Evolutionary conservation across 2,329 filamentous ascomycete species (phyloP).

Genomic region (Lasiodiplodia theobromae): DNA sequence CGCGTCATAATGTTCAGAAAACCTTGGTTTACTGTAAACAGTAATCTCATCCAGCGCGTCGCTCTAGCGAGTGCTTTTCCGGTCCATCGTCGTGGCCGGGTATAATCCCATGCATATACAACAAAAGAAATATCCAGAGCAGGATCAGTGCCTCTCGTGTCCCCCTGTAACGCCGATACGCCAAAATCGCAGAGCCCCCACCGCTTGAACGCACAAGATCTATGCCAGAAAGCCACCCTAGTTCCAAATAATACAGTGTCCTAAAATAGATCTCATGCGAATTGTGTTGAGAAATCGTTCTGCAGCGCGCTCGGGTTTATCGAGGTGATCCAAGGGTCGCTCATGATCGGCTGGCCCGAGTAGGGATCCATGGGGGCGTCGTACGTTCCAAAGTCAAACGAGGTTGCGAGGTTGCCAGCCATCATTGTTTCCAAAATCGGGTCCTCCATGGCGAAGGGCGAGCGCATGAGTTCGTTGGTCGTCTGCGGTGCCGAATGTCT

Average conservation of each 20-base stretch:
- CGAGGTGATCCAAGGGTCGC: constrained; percentile 20
- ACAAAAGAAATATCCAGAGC: constrained; percentile 17
- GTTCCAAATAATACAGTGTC: constrained; percentile 19
- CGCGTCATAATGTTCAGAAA: constrained; percentile 15
- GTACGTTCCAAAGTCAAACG: constrained; percentile 18
- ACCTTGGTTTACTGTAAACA: constrained; percentile 6
- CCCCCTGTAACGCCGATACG: constrained; percentile 11
- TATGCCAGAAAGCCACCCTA: constrained; percentile 15
- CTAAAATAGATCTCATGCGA: constrained; percentile 7
- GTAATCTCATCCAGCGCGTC: constrained; percentile 10
- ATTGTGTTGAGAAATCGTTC: constrained; percentile 24
- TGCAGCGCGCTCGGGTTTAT: constrained; percentile 29
- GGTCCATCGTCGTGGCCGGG: constrained; percentile 4
- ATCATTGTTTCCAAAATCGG: constrained; percentile 15
- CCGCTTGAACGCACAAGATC: constrained; percentile 30
- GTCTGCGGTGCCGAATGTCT: constrained; percentile 1
- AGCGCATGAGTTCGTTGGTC: constrained; percentile 19
- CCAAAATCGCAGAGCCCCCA: background rate
- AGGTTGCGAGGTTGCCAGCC: background rate
- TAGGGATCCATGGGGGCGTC: constrained; percentile 28
- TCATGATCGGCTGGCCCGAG: constrained; percentile 6
- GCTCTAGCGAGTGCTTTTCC: constrained; percentile 26
- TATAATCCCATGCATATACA: constrained; percentile 19
- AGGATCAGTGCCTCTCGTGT: background rate
- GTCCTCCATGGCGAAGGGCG: constrained; percentile 17